Evolutionary conservation across 2,329 filamentous ascomycete genomes (phyloP).

Genomic region (Penicillium sp.): DNA sequence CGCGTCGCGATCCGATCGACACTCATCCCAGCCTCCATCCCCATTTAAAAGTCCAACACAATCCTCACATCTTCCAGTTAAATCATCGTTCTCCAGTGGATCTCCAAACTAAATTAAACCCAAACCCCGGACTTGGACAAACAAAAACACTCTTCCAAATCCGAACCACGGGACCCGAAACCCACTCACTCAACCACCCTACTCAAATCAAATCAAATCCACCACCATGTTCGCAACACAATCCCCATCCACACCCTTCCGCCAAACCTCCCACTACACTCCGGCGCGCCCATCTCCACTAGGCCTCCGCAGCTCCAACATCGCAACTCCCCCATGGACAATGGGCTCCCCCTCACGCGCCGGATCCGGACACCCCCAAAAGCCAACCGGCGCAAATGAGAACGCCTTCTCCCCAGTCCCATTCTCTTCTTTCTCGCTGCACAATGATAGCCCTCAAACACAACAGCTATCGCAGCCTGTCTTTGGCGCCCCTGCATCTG

Average conservation of each 20-base stretch:
- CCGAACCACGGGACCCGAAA: conserved; percentile 20
- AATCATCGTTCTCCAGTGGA: conserved; percentile 4
- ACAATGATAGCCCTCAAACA: conserved; percentile 1
- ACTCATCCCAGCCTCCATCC: conserved; percentile 7
- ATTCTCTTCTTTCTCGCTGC: conserved; percentile 11
- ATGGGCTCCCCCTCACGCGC: conserved; percentile 15
- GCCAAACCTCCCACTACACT: conserved; percentile 23
- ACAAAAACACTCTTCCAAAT: conserved; percentile 19
- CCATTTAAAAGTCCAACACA: conserved; percentile 6
- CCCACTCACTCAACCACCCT: conserved; percentile 1
- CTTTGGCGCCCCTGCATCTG: conserved; percentile 3
- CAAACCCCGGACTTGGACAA: conserved; percentile 11
- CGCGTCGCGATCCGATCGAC: conserved; percentile 16
- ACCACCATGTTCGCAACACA: conserved; percentile 34
- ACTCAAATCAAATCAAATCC: conserved; percentile 3
- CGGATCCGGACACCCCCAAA: not conserved
- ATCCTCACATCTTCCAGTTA: not conserved
- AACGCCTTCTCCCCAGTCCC: conserved; percentile 12
- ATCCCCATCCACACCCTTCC: conserved; percentile 21
- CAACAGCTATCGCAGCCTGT: conserved; percentile 1
- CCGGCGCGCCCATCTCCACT: conserved; percentile 29
- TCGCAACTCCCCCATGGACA: conserved; percentile 21
- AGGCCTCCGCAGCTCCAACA: conserved; percentile 19
- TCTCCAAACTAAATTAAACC: not conserved
- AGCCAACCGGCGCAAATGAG: conserved; percentile 3